Evolutionary conservation across 2,329 filamentous ascomycete species (phyloP), one percentile per base, ranked within the genome.

Genomic region (Exophiala aquamarina): DNA sequence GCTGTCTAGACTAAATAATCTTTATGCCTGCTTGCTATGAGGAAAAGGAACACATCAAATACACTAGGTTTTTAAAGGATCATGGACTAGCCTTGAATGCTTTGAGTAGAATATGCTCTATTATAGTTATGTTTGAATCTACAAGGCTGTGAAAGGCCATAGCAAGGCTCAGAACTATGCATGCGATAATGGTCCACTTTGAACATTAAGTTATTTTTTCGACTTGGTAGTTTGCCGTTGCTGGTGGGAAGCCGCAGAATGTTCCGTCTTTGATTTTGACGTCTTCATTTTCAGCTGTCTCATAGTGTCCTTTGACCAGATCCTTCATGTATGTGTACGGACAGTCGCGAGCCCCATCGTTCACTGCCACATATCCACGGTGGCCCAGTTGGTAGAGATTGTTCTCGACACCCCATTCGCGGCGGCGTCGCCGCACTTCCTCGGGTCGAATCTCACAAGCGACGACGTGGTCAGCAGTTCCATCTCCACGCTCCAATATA

Each of bases 361-460:
- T 38, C 4, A 46, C 43, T 11, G 43, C 43, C 13, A 46, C 43
- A 21, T 46, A 46, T 17, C 43, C 43, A 8, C 43, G 43, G 14
- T 46, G 43, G 6, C 43, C 43, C 15, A 46, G 17, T 23, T 46
- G 43, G 33, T 40, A 46, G 14, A 46, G 43, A 28, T 46, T 46
- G 36, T 46, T 46, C 23, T 46, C 43, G 18, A 46, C 43, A 8
- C 33, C 43, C 43, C 43, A 46, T 15, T 46, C 20, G 3, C 34
- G 34, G 26, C 43, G 9, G 6, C 43, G 34, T 11, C 43, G 33
- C 14, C 43, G 33, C 4, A 46, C 43, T 15, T 46, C 43, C 9
- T 46, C 43, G 17, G 23, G 18, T 15, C 35, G 34, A 3, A 46
- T 29, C 35, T 46, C 43, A 18, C 43, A 46, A 6, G 43, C 43